Evolutionary conservation across 1,139 yeast genomes (phyloP).

Genomic region (Yamadazyma friedrichii): DNA sequence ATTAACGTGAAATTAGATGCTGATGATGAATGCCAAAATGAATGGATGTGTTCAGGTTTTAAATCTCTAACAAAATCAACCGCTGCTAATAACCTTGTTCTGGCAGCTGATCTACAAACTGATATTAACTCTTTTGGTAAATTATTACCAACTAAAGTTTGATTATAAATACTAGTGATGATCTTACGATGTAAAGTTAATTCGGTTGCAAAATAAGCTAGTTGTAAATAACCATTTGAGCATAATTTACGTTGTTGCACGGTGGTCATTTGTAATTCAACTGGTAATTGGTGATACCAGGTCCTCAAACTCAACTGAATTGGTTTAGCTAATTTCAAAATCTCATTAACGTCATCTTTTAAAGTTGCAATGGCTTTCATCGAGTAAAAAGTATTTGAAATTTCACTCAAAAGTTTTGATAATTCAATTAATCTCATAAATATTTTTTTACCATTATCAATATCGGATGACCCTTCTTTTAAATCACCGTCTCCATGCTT

Average conservation of each 20-base stretch:
- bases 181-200: constrained; percentile 81
- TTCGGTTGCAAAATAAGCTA: constrained; percentile 87
- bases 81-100: constrained; percentile 75
- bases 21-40: constrained; percentile 87
- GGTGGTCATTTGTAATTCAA: constrained; percentile 62
- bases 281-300: constrained; percentile 84
- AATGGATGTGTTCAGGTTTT: constrained; percentile 77
- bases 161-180: constrained; percentile 54
- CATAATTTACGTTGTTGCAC: constrained; percentile 61
- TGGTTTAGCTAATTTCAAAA: constrained; percentile 78
- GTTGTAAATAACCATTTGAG: constrained; percentile 72
- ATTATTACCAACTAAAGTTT: constrained; percentile 33
- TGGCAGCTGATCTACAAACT: constrained; percentile 84
- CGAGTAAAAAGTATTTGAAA: constrained; percentile 67
- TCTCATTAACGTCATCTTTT: constrained; percentile 54
- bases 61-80: constrained; percentile 75
- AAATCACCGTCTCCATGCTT: constrained; percentile 56
- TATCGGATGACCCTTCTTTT: constrained; percentile 65
- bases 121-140: constrained; percentile 58
- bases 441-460: constrained; percentile 67
- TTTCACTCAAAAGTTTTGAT: constrained; percentile 69
- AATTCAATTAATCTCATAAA: constrained; percentile 70
- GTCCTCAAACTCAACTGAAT: constrained; percentile 72
- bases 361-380: constrained; percentile 60
- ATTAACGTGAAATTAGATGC: constrained; percentile 75